Evolutionary conservation across 106 monocot genomes (phyloP).

Genomic region (Acanthochlamys bracteata): DNA sequence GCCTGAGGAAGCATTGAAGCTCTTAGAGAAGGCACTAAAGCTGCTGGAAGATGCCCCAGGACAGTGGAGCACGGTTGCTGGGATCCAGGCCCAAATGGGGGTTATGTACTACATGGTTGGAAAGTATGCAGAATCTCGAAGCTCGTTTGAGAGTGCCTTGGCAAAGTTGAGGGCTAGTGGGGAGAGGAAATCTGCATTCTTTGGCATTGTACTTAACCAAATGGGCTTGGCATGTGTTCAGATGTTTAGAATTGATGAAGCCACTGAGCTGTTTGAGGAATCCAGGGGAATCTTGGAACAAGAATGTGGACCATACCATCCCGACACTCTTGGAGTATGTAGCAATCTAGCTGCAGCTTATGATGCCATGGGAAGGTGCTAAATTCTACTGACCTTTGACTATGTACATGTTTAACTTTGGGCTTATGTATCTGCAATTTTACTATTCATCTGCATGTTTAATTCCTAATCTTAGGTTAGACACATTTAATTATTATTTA

Average conservation of each 20-base stretch:
- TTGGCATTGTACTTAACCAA: conserved; percentile 40
- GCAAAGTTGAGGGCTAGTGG: conserved; percentile 31
- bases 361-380: conserved; percentile 49
- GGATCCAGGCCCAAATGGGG: conserved; percentile 40
- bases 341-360: conserved; percentile 46
- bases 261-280: conserved; percentile 33
- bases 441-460: neutral
- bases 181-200: conserved; percentile 32
- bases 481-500: neutral
- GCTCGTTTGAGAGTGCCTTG: conserved; percentile 22
- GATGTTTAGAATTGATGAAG: conserved; percentile 36
- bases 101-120: conserved; percentile 37
- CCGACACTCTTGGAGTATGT: conserved; percentile 37
- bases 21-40: conserved; percentile 29
- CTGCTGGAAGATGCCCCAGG: conserved; percentile 31
- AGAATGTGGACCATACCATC: conserved; percentile 27
- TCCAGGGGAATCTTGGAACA: conserved; percentile 33
- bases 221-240: conserved; percentile 43
- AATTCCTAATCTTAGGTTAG: neutral
- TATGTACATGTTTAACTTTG: neutral
- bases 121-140: conserved; percentile 20
- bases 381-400: neutral
- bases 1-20: conserved; percentile 34
- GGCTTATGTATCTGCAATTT: neutral
- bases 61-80: conserved; percentile 31